Evolutionary conservation across 495 filamentous ascomycete species (phyloP).

Genomic region (Xylaria intraflava): DNA sequence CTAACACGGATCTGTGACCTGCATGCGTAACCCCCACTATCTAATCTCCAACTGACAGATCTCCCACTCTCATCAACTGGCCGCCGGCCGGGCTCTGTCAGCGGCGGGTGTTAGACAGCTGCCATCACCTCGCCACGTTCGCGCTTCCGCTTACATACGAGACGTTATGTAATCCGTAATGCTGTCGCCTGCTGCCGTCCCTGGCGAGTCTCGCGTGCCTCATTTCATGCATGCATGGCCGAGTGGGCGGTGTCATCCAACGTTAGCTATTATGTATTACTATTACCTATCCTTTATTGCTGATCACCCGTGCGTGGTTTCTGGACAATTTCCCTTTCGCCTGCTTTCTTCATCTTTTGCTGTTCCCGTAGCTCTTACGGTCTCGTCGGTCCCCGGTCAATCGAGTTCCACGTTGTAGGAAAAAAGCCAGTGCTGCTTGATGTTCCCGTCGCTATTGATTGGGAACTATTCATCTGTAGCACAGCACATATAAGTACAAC

Average conservation of each 20-base stretch:
- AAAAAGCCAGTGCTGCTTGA: background rate
- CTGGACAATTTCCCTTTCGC: slow-evolving; percentile 4
- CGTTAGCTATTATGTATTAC: background rate
- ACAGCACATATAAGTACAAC: background rate
- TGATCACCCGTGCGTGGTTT: slow-evolving; percentile 1
- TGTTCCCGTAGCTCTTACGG: background rate
- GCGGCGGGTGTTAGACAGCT: background rate
- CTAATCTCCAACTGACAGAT: no score
- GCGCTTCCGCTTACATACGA: background rate
- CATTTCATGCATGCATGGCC: background rate
- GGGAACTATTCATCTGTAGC: background rate
- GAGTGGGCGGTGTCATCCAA: background rate
- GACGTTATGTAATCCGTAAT: background rate
- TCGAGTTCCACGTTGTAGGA: background rate
- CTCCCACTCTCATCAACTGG: background rate
- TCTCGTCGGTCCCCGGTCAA: background rate
- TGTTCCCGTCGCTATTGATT: background rate
- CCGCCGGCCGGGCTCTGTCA: background rate
- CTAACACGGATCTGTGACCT: no score
- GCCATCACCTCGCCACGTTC: background rate
- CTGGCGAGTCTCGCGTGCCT: background rate
- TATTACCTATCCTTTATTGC: slow-evolving; percentile 2
- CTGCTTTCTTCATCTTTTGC: background rate
- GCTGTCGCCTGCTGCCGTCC: background rate
- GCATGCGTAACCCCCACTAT: background rate